A percentile compares a stretch with the other conserved stretches of the same genome.
Conservation (phyloP, 2,329 filamentous ascomycete species). For the Cercospora citrullina region DNA sequence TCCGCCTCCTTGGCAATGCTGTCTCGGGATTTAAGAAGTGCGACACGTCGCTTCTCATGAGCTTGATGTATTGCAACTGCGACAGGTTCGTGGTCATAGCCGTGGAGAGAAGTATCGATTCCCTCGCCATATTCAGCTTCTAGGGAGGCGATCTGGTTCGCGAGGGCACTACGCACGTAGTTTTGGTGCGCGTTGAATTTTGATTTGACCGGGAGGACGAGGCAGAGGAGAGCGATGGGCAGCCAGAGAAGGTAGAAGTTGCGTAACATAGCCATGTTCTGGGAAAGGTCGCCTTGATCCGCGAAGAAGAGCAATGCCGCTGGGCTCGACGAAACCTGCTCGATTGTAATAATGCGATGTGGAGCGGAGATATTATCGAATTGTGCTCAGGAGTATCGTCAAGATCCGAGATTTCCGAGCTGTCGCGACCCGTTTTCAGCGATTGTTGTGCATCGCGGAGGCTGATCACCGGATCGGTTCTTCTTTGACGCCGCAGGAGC, state of each 20-base stretch:
- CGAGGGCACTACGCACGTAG: constrained; percentile 9
- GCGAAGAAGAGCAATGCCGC: neutral
- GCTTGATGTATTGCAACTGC: neutral
- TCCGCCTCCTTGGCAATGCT: constrained; percentile 4
- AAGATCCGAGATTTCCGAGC: neutral
- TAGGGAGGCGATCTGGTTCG: constrained; percentile 6
- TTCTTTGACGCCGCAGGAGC: neutral
- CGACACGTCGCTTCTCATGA: neutral
- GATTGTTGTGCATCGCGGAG: constrained; percentile 12
- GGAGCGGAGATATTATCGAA: neutral
- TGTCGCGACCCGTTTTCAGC: constrained; percentile 16
- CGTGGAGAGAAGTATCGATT: constrained; percentile 15
- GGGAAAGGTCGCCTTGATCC: neutral
- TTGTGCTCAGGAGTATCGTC: neutral
- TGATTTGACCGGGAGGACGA: constrained; percentile 3
- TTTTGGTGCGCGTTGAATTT: constrained; percentile 3
- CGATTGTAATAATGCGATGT: neutral
- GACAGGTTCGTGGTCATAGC: constrained; percentile 18
- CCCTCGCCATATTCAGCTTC: constrained; percentile 6
- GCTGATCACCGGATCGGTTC: constrained; percentile 15
- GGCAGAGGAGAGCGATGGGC: constrained; percentile 15
- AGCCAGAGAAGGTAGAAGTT: constrained; percentile 21
- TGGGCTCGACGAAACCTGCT: neutral
- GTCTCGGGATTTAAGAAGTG: neutral
- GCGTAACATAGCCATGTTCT: constrained; percentile 1